Evolutionary conservation across 176 grass and related monocot species (phyloP), one percentile per base, ranked within the genome.

Genomic region (Metroxylon sagu): DNA sequence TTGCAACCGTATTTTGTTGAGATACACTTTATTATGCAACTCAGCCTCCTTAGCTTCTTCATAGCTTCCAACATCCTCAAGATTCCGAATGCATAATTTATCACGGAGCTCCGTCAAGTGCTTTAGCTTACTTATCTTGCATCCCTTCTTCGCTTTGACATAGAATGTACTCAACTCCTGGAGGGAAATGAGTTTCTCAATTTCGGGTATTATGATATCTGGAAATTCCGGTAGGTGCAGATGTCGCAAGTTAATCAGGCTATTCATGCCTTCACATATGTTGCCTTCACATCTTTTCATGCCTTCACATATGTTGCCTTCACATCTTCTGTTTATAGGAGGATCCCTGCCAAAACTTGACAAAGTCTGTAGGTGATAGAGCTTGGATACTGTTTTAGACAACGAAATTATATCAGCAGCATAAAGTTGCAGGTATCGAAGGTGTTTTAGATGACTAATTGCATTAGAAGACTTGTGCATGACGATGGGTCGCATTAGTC

Each of bases 241-340:
- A 69, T 85, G 76, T 1, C 82, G 48, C 25, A 85, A 71, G 54
- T 66, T 85, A 67, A 79, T 26, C 18, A n/a, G 79, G 72, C 18
- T 66, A n/a, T n/a, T 79, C 21, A 23, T 23, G 21, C 21, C 21
- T 23, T 23, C 21, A 23, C 21, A 23, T 23, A 23, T n/a, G n/a
- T n/a, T n/a, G n/a, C n/a, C n/a, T n/a, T n/a, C n/a, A n/a, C n/a
- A n/a, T n/a, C n/a, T n/a, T n/a, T n/a, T 79, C 21, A 23, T 23
- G 21, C 21, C 21, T 23, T 23, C 21, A 23, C 21, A 23, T 23
- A 23, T n/a, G n/a, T n/a, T 23, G 21, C 21, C 21, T 23, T 23
- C 21, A 23, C 21, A 23, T 23, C n/a, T n/a, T n/a, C n/a, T n/a
- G n/a, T n/a, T n/a, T n/a, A n/a, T n/a, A n/a, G n/a, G n/a, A n/a